Evolutionary conservation across 1,139 yeast species (phyloP).

Genomic region (Kazachstania sp.): DNA sequence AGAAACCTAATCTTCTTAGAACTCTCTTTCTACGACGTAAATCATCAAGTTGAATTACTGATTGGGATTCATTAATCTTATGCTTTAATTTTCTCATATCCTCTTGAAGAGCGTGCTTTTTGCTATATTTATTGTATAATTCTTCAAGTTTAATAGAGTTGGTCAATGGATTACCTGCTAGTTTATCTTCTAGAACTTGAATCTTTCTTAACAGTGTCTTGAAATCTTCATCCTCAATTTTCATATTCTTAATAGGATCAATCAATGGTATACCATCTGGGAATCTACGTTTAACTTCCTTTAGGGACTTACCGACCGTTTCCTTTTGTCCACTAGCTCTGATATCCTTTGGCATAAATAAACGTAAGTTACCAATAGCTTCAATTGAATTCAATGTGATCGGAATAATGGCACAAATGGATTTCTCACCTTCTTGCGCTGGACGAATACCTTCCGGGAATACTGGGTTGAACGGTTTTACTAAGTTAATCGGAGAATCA

Average conservation of each 20-base stretch:
- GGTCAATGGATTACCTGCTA: slow-evolving; percentile 61
- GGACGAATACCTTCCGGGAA: slow-evolving; percentile 89
- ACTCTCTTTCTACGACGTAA: slow-evolving; percentile 88
- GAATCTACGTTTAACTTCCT: slow-evolving; percentile 71
- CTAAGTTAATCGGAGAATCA: slow-evolving; percentile 65
- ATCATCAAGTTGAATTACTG: slow-evolving; percentile 90
- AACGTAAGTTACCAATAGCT: slow-evolving; percentile 68
- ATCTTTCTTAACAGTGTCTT: slow-evolving; percentile 60
- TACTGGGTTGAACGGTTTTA: slow-evolving; percentile 60
- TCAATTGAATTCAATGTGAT: slow-evolving; percentile 71
- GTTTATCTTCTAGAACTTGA: slow-evolving; percentile 69
- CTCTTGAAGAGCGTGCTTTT: slow-evolving; percentile 54
- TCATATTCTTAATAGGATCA: slow-evolving; percentile 90
- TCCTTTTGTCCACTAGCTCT: slow-evolving; percentile 62
- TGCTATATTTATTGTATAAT: slow-evolving; percentile 54
- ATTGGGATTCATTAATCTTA: slow-evolving; percentile 73
- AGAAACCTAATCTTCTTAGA: slow-evolving; percentile 74
- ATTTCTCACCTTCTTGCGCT: slow-evolving; percentile 58
- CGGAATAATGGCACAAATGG: slow-evolving; percentile 74
- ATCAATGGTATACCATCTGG: slow-evolving; percentile 83
- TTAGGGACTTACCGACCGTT: slow-evolving; percentile 66
- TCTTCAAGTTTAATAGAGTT: slow-evolving; percentile 55
- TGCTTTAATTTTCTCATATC: slow-evolving; percentile 53
- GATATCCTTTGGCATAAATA: slow-evolving; percentile 73
- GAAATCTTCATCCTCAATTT: slow-evolving; percentile 76